Conservation (phyloP, 768 basidiomycete species). For the Amanita jacksonii region DNA sequence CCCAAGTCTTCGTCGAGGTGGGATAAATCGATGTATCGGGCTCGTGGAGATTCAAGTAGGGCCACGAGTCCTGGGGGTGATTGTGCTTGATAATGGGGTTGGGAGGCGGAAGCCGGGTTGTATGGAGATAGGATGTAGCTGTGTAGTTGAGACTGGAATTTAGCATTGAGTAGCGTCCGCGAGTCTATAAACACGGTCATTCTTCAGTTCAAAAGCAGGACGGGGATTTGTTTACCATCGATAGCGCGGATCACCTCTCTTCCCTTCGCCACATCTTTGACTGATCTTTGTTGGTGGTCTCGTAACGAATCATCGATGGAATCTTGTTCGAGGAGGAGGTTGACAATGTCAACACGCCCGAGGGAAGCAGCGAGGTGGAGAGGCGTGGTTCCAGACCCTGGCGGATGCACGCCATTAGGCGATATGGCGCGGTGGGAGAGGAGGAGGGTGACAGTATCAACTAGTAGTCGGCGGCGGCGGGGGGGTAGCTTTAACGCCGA, state of each 20-base stretch:
- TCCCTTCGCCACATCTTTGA: constrained; percentile 61
- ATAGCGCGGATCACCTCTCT: constrained; percentile 60
- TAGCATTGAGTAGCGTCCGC: constrained; percentile 62
- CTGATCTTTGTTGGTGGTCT: constrained; percentile 58
- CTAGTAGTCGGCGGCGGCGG: no score
- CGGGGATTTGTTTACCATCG: constrained; percentile 35
- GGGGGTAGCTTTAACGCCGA: constrained; percentile 3
- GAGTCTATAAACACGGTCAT: constrained; percentile 42
- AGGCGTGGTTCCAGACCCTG: constrained; percentile 65
- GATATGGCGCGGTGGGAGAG: constrained; percentile 69
- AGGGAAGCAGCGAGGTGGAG: constrained; percentile 61
- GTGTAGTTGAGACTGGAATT: constrained; percentile 63
- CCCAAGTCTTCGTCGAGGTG: constrained; percentile 77
- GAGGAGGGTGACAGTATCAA: constrained; percentile 56
- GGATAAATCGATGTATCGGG: constrained; percentile 63
- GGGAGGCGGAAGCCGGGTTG: constrained; percentile 23
- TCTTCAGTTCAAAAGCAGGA: background rate
- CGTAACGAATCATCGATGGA: constrained; percentile 69
- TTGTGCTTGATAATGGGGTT: background rate
- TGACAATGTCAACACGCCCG: constrained; percentile 63
- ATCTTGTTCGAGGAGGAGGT: constrained; percentile 69
- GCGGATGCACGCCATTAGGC: constrained; percentile 69
- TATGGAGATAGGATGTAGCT: constrained; percentile 57
- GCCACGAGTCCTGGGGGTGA: constrained; percentile 25
- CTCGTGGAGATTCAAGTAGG: constrained; percentile 63